Evolutionary conservation across 2,329 filamentous ascomycete genomes (phyloP).

Genomic region (Cercospora berteroae): DNA sequence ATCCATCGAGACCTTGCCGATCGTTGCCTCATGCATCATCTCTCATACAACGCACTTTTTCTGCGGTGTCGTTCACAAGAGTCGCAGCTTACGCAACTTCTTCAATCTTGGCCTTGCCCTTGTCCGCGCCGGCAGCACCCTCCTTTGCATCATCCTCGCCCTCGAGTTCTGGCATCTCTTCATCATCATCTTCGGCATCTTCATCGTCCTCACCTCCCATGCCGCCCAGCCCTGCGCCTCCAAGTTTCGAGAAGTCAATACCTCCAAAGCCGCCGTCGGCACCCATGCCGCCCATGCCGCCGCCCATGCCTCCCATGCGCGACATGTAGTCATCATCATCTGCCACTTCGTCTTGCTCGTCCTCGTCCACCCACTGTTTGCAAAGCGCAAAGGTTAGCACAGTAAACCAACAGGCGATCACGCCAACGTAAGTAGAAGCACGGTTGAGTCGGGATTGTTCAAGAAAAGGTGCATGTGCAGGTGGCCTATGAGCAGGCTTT

Average conservation of each 20-base stretch:
- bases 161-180: slow-evolving; percentile 73
- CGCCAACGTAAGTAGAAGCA: slow-evolving; percentile 12
- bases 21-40: slow-evolving; percentile 1
- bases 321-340: slow-evolving; percentile 69
- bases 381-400: slow-evolving; percentile 21
- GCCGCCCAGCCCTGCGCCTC: slow-evolving; percentile 57
- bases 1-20: not conserved
- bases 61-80: not conserved
- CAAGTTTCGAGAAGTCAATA: slow-evolving; percentile 45
- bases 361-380: slow-evolving; percentile 84
- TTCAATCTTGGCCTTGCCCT: slow-evolving; percentile 44
- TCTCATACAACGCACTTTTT: not conserved
- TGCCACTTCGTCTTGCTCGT: slow-evolving; percentile 88
- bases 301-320: slow-evolving; percentile 48
- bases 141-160: slow-evolving; percentile 50
- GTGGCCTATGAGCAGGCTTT: slow-evolving; percentile 10
- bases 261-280: slow-evolving; percentile 34
- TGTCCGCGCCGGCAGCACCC: slow-evolving; percentile 31
- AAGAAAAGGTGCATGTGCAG: slow-evolving; percentile 8
- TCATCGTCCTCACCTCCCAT: slow-evolving; percentile 46
- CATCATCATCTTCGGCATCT: slow-evolving; percentile 72
- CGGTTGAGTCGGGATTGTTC: not conserved
- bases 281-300: slow-evolving; percentile 41
- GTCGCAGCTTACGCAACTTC: slow-evolving; percentile 42
- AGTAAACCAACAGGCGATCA: slow-evolving; percentile 15